Evolutionary conservation across 805 yeast genomes (phyloP), one percentile per base, ranked within the genome.

Genomic region (Blastobotrys chiropterorum): DNA sequence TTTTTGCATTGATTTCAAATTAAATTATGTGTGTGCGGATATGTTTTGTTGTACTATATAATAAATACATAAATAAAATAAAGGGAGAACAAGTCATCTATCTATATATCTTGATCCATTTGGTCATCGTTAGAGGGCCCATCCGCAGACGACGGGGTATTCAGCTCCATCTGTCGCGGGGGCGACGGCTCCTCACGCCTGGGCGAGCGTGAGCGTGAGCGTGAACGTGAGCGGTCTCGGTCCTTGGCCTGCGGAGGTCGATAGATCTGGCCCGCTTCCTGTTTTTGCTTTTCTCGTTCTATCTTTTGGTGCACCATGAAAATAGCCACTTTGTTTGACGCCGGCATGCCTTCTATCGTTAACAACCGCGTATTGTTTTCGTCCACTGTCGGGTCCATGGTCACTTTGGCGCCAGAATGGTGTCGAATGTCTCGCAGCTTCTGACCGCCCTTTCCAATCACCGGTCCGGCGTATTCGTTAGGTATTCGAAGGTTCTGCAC

Each of bases 381-480:
- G 1, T 79, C 81, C 20, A 71, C 72, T 16, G 76, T 77, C 38
- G 75, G 80, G 53, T 80, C 85, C 48, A 86, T 83, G 55, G 79
- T 78, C 20, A 86, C 86, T 53, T 83, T 82, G 39, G 86, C 78
- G 38, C 90, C 89, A 26, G 90, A 80, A 26, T 79, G 75, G 53
- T 81, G 81, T 57, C 90, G 77, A 42, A 86, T 82, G 54, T 83
- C 85, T 62, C 81, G 84, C 51, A 86, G 82, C 59, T 82, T 84
- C 62, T 82, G 81, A 26, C 95, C 95, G 39, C 86, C 86, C 67
- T 81, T 85, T 1, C 95, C 95, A 56, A 86, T 86, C 19, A 86
- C 82, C 39, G 85, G 77, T 1, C 95, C 95, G 39, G 86, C 88
- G 63, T 75, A 83, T 38, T 77, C 76, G 62, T 84, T 82, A 21